phyloP scores from a whole-genome alignment of 345 rosid genomes.

The Citrus mangshanensis region DNA sequence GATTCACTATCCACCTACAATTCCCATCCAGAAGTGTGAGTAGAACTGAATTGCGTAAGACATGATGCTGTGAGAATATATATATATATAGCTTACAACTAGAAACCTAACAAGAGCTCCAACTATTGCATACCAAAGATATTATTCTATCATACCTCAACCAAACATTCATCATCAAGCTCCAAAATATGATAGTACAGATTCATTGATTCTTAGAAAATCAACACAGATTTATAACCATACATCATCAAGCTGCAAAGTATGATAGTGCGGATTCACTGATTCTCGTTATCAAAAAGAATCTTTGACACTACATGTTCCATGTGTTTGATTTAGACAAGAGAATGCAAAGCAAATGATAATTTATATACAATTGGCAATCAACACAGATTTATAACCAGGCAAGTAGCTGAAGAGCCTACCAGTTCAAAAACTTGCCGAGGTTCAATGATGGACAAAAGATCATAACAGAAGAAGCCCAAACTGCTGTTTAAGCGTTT shows the following conservation, averaged over 20 bases:
- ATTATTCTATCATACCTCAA: not conserved
- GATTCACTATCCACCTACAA: not conserved
- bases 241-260: slow-evolving; percentile 2
- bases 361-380: not conserved
- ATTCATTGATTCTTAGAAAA: not conserved
- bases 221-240: too few relatives aligned
- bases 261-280: not conserved
- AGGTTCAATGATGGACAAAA: slow-evolving; percentile 88
- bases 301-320: not conserved
- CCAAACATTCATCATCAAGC: not conserved
- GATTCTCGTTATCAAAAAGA: not conserved
- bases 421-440: slow-evolving; percentile 98
- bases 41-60: too few relatives aligned
- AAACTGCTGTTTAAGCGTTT: slow-evolving; percentile 94
- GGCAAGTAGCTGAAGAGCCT: slow-evolving; percentile 27
- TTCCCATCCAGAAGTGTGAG: not conserved
- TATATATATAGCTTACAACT: not conserved
- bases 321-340: not conserved
- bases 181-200: not conserved
- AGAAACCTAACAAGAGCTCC: not conserved
- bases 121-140: not conserved
- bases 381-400: not conserved
- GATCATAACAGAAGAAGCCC: slow-evolving; percentile 99
- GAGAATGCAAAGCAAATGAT: slow-evolving; percentile 10
- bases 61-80: not conserved